Evolutionary conservation across 1,139 yeast genomes (phyloP).

Genomic region (Yamadazyma triangularis): DNA sequence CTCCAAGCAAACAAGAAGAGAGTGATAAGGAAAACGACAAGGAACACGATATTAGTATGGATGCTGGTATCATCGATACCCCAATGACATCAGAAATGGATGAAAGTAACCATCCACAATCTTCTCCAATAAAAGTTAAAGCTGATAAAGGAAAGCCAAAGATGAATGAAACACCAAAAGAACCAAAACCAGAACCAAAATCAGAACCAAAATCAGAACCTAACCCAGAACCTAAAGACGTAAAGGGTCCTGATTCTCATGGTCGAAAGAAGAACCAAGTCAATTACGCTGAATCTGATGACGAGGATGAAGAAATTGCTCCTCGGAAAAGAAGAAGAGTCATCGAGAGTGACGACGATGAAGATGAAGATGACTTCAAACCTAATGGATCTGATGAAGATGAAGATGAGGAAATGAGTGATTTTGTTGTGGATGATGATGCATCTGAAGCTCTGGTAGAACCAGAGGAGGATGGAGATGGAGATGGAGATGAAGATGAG

Average conservation of each 20-base stretch:
- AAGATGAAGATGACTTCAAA: conserved; percentile 34
- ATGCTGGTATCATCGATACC: conserved; percentile 20
- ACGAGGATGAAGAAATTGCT: conserved; percentile 25
- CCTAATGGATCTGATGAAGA: conserved; percentile 30
- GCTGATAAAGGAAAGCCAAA: conserved; percentile 3
- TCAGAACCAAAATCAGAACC: background rate
- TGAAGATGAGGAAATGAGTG: conserved; percentile 41
- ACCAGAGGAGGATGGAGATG: conserved; percentile 1
- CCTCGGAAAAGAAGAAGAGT: conserved; percentile 30
- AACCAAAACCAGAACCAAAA: conserved; percentile 1
- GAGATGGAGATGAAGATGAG: conserved; percentile 15
- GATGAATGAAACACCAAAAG: conserved; percentile 1
- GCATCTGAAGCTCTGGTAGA: conserved; percentile 15
- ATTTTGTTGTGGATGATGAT: conserved; percentile 37
- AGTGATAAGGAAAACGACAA: conserved; percentile 35
- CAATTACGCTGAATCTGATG: conserved; percentile 36
- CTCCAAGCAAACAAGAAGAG: conserved; percentile 12
- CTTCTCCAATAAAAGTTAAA: conserved; percentile 23
- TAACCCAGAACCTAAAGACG: conserved; percentile 3
- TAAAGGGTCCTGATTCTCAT: no score
- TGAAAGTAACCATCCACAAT: conserved; percentile 13
- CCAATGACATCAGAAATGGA: conserved; percentile 37
- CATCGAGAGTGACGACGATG: conserved; percentile 38
- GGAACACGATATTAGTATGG: conserved; percentile 20
- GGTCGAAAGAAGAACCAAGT: conserved; percentile 18